Conservation (phyloP, 352 stramenopile genomes). For the Phytophthora uliginosa region DNA sequence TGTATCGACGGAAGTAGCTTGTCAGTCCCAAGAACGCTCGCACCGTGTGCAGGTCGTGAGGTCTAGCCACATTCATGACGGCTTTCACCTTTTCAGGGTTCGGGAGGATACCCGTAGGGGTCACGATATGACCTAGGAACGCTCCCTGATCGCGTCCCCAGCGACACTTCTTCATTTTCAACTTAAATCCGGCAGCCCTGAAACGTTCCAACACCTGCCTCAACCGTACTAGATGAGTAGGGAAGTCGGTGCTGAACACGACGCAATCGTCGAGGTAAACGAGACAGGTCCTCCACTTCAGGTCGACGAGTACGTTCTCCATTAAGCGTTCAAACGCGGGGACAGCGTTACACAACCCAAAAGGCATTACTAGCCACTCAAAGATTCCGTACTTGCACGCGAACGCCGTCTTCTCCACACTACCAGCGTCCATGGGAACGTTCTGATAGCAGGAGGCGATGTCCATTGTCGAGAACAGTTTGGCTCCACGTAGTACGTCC, state of each 20-base stretch:
- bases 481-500: slow-evolving; percentile 1
- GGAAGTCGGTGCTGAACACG: slow-evolving; percentile 4
- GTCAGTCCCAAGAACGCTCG: slow-evolving; percentile 1
- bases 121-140: too few species aligned
- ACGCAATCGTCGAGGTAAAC: background rate
- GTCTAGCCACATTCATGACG: too few species aligned
- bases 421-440: background rate
- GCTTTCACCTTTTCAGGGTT: too few species aligned
- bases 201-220: slow-evolving; percentile 2
- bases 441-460: background rate
- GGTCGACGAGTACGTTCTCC: slow-evolving; percentile 2
- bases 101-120: too few species aligned
- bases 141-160: too few species aligned
- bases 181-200: background rate
- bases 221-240: background rate
- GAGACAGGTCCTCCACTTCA: slow-evolving; percentile 5
- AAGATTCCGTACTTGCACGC: slow-evolving; percentile 4
- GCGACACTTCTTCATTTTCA: too few species aligned
- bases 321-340: background rate
- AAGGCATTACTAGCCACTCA: background rate
- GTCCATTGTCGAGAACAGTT: slow-evolving; percentile 12
- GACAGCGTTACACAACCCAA: too few species aligned
- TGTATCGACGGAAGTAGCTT: slow-evolving; percentile 3
- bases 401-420: slow-evolving; percentile 3
- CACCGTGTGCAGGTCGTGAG: background rate